phyloP scores from a whole-genome alignment of 805 yeast species.

The Blastobotrys robertii region DNA sequence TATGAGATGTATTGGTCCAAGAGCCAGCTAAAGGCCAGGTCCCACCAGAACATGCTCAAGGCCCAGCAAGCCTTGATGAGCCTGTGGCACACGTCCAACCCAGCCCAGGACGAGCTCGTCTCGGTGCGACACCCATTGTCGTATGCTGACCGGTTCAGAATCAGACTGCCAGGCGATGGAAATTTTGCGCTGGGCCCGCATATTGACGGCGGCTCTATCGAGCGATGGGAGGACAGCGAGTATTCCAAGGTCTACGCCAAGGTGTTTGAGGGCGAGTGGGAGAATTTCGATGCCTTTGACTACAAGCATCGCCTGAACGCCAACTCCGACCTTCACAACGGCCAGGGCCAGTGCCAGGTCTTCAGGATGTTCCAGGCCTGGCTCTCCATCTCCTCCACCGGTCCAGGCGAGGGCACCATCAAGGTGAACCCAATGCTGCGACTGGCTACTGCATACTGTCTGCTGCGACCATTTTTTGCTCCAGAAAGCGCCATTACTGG shows the following conservation, averaged over 20 bases:
- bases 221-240: slow-evolving; percentile 37
- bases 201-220: slow-evolving; percentile 35
- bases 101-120: slow-evolving; percentile 19
- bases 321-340: slow-evolving; percentile 27
- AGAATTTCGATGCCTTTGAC: slow-evolving; percentile 34
- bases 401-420: slow-evolving; percentile 34
- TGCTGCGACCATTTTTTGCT: slow-evolving; percentile 33
- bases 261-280: slow-evolving; percentile 34
- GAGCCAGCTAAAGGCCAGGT: slow-evolving; percentile 32
- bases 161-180: slow-evolving; percentile 32
- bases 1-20: slow-evolving; percentile 34
- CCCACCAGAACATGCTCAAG: slow-evolving; percentile 29
- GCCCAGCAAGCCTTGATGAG: slow-evolving; percentile 23
- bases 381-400: slow-evolving; percentile 31
- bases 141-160: slow-evolving; percentile 36
- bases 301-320: slow-evolving; percentile 29
- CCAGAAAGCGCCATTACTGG: slow-evolving; percentile 14
- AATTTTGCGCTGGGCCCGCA: slow-evolving; percentile 30
- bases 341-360: slow-evolving; percentile 25
- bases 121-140: slow-evolving; percentile 28
- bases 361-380: slow-evolving; percentile 39
- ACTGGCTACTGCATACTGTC: slow-evolving; percentile 31
- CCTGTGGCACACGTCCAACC: slow-evolving; percentile 25
- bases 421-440: slow-evolving; percentile 30
- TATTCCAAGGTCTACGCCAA: slow-evolving; percentile 30